Evolutionary conservation across 2,329 filamentous ascomycete species (phyloP), one percentile per base, ranked within the genome.

Genomic region (Aspergillus sp.): DNA sequence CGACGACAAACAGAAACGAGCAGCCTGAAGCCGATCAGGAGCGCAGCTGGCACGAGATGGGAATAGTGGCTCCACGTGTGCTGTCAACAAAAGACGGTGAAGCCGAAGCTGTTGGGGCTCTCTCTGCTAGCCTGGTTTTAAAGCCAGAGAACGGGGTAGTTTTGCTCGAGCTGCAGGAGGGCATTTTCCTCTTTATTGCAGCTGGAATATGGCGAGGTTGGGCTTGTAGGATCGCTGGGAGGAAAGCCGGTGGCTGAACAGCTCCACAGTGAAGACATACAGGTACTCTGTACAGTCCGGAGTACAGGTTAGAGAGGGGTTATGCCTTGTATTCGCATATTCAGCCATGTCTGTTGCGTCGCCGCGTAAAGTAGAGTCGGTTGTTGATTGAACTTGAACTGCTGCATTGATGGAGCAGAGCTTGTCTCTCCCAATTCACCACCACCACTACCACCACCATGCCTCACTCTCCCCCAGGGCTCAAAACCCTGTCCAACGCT

Each of bases 401-500:
- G 35, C n/a, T n/a, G n/a, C n/a, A n/a, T n/a, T n/a, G 22, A 24
- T 2, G 22, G 22, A 24, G 22, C 8, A 24, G 22, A 24, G 2
- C 8, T 24, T 24, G n/a, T n/a, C n/a, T 22, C 29, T 10, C 6
- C 29, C 33, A 30, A 40, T 40, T 34, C 24, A 30, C 24, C 36
- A 42, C 44, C 35, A 37, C 42, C 31, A 29, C n/a, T n/a, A n/a
- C n/a, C n/a, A 16, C 26, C 33, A 39, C 16, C 34, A 49, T 43
- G 42, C 53, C 58, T 45, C 37, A 49, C 19, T 38, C 47, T 29
- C 31, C 43, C 15, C 32, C 45, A 17, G 45, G 46, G 6, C 33
- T 63, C 32, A 58, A 55, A 37, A 52, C 53, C 29, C 43, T 67
- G 10, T 60, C 62, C 22, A 69, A 69, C 48, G 55, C 63, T 11